Conservation (phyloP, 768 basidiomycete genomes). For the Calocybe gangraenosa region DNA sequence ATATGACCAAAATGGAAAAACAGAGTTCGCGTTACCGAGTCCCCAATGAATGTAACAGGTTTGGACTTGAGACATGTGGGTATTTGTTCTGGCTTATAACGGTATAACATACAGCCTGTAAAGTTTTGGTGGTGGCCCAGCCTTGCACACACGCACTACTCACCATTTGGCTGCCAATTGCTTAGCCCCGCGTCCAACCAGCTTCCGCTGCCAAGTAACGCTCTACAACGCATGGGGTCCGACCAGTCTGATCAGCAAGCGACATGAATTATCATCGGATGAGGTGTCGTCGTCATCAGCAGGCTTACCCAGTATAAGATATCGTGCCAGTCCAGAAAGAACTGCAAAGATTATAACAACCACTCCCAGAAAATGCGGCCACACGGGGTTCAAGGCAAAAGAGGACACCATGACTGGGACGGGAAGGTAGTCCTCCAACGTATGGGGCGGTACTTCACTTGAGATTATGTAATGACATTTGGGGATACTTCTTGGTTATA, state of each 20-base stretch:
- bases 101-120: conserved; percentile 76
- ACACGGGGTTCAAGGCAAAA: conserved; percentile 32
- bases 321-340: conserved; percentile 36
- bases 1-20: conserved; percentile 71
- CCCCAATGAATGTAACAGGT: conserved; percentile 75
- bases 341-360: conserved; percentile 31
- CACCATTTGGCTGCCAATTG: conserved; percentile 90
- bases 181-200: conserved; percentile 68
- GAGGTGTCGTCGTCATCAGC: neutral
- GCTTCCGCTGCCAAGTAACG: conserved; percentile 65
- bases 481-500: no score
- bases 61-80: conserved; percentile 52
- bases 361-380: conserved; percentile 40
- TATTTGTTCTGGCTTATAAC: conserved; percentile 54
- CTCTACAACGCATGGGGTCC: conserved; percentile 71
- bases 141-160: conserved; percentile 15
- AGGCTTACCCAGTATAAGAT: conserved; percentile 21
- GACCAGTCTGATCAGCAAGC: conserved; percentile 47
- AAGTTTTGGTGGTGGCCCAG: conserved; percentile 6
- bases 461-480: no score
- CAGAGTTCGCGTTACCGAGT: conserved; percentile 75
- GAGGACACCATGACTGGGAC: conserved; percentile 10
- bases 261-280: neutral
- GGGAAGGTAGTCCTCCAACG: neutral
- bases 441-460: no score